Percentiles rank a stretch among this genome's conserved stretches.
Evolutionary conservation across 2,329 filamentous ascomycete genomes (phyloP).

Genomic region (Calonectria pauciramosa): DNA sequence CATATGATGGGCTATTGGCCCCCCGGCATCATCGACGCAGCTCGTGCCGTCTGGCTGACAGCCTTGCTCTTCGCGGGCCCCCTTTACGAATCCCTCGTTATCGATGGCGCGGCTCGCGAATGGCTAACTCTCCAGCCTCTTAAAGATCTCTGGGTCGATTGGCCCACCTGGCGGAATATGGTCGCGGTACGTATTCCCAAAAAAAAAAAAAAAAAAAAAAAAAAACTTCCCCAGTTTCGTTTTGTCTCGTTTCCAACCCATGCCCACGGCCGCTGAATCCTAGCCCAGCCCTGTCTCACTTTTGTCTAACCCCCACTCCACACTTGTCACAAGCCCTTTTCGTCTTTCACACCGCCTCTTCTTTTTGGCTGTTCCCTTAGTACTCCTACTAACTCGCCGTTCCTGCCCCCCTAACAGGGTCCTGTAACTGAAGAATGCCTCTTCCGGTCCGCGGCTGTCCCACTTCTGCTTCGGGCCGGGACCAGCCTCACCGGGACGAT

Average conservation of each 20-base stretch:
- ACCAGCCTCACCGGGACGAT: slow-evolving; percentile 72
- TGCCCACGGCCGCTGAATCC: slow-evolving; percentile 31
- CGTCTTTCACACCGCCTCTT: slow-evolving; percentile 41
- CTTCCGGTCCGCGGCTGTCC: slow-evolving; percentile 89
- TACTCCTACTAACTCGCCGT: slow-evolving; percentile 25
- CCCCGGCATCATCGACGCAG: slow-evolving; percentile 73
- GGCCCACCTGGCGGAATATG: slow-evolving; percentile 88
- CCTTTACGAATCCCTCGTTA: slow-evolving; percentile 82
- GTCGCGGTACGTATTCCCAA: slow-evolving; percentile 75
- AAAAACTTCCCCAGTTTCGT: slow-evolving; percentile 3
- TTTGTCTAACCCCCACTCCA: slow-evolving; percentile 19
- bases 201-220: slow-evolving; percentile 4
- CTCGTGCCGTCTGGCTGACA: slow-evolving; percentile 77
- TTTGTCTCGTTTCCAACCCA: slow-evolving; percentile 22
- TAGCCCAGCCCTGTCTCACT: slow-evolving; percentile 31
- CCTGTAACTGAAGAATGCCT: slow-evolving; percentile 94
- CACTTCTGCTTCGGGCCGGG: slow-evolving; percentile 82
- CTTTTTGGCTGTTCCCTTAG: neutral
- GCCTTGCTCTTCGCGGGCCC: slow-evolving; percentile 86
- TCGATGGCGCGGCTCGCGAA: slow-evolving; percentile 77
- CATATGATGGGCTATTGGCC: slow-evolving; percentile 88
- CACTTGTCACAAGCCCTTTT: slow-evolving; percentile 28
- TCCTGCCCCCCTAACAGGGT: slow-evolving; percentile 64
- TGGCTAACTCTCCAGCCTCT: slow-evolving; percentile 72
- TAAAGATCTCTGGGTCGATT: slow-evolving; percentile 75